Conservation (phyloP, 2,329 filamentous ascomycete genomes). For the Xylaria sp. region DNA sequence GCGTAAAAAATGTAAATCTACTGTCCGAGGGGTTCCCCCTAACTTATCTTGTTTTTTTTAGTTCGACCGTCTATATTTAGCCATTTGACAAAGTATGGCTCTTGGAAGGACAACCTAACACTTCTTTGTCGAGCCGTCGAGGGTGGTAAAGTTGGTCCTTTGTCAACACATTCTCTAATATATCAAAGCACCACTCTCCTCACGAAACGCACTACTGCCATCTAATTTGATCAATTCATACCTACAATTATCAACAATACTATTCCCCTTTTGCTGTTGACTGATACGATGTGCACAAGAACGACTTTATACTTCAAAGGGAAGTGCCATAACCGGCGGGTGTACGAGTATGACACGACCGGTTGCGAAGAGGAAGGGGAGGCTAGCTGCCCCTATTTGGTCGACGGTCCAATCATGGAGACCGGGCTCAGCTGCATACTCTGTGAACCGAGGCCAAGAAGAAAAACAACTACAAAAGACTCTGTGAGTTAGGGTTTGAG, state of each 20-base stretch:
- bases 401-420: constrained; percentile 3
- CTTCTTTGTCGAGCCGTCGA: neutral
- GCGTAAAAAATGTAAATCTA: too few relatives aligned
- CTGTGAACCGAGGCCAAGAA: constrained; percentile 7
- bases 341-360: constrained; percentile 9
- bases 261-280: neutral
- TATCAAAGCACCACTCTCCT: too few relatives aligned
- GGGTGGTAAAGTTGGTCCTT: neutral
- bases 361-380: neutral
- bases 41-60: too few relatives aligned
- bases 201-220: too few relatives aligned
- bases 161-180: neutral
- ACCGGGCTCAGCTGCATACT: constrained; percentile 13
- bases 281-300: constrained; percentile 14
- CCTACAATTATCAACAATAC: neutral
- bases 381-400: neutral
- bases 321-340: constrained; percentile 17
- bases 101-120: neutral
- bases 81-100: too few relatives aligned
- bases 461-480: neutral
- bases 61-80: too few relatives aligned
- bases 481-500: too few relatives aligned
- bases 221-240: too few relatives aligned
- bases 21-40: too few relatives aligned
- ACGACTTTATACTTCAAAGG: constrained; percentile 12